Evolutionary conservation across 2,329 filamentous ascomycete species (phyloP), one percentile per base, ranked within the genome.

Genomic region (Claviceps arundinis): DNA sequence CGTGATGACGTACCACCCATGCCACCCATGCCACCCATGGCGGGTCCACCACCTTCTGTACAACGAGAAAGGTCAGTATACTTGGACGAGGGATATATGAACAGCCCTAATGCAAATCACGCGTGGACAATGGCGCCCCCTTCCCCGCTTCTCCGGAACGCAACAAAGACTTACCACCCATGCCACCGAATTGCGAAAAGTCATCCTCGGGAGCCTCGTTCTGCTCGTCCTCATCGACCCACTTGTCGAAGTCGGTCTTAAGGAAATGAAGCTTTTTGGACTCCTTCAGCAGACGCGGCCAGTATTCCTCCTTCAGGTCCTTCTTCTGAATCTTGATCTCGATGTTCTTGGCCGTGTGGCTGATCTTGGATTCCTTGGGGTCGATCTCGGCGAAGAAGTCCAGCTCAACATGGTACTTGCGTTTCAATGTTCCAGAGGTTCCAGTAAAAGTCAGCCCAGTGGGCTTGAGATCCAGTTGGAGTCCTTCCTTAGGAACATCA

Each of bases 161-260:
- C 2, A 2, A 24, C 4, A 40, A 47, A 59, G 50, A 77, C 75
- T 64, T 68, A 75, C 30, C 30, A 11, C 78, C 77, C 80, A 82
- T 86, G 58, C 80, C 80, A 54, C 77, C 80, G 60, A 80, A 82
- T 66, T 82, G 76, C 58, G 78, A 80, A 61, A 83, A 72, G 69
- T 95, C 90, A 52, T 95, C 89, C 58, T 94, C 89, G 48, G 81
- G 75, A 55, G 80, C 84, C 71, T 89, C 89, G 65, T 97, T 86
- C 76, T 98, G 93, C 80, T 98, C 93, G 67, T 98, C 90, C 81
- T 96, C 89, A 61, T 96, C 90, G 64, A 95, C 87, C 90, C 90
- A 96, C 85, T 95, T 96, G 76, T 96, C 90, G 63, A 98, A 98
- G 74, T 98, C 86, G 58, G 93, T 97, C 84, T 95, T 95, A 65